Evolutionary conservation across 768 basidiomycete genomes (phyloP).

Genomic region (Agaricus sinodeliciosus): DNA sequence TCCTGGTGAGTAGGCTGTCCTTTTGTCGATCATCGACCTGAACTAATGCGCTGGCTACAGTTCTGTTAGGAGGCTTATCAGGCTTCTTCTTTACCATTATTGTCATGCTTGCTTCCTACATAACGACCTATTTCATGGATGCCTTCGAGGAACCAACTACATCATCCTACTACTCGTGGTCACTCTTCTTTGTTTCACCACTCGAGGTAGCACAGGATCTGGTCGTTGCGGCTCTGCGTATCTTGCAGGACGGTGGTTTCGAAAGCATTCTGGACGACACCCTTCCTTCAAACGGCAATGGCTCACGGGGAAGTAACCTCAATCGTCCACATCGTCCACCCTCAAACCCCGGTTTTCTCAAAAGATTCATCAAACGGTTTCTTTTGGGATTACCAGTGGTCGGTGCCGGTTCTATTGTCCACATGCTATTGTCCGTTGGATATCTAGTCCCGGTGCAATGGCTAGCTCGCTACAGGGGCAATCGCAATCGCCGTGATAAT

Average conservation of each 20-base stretch:
- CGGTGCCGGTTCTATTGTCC: constrained; percentile 69
- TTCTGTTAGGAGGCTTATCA: constrained; percentile 56
- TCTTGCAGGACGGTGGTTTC: constrained; percentile 51
- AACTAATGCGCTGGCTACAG: constrained; percentile 28
- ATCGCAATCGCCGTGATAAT: constrained; percentile 46
- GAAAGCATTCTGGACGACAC: constrained; percentile 32
- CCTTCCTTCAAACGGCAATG: constrained; percentile 15
- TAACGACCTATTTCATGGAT: constrained; percentile 61
- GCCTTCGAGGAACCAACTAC: constrained; percentile 48
- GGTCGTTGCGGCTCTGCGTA: constrained; percentile 53
- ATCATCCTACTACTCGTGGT: constrained; percentile 29
- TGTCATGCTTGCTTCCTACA: constrained; percentile 62
- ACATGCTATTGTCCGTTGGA: constrained; percentile 60
- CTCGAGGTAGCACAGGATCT: constrained; percentile 54
- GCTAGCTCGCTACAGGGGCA: constrained; percentile 58
- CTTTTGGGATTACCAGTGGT: constrained; percentile 72
- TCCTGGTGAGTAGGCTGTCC: constrained; percentile 41
- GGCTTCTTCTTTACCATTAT: constrained; percentile 55
- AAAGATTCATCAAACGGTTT: constrained; percentile 60
- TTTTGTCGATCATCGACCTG: constrained; percentile 1
- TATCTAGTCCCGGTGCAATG: constrained; percentile 64
- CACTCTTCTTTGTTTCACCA: constrained; percentile 42
- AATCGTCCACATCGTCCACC: constrained; percentile 16
- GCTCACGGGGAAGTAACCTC: constrained; percentile 6
- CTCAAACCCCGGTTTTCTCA: constrained; percentile 39